Evolutionary conservation across 2,329 filamentous ascomycete genomes (phyloP), one percentile per base, ranked within the genome.

Genomic region (Colletotrichum sp.): DNA sequence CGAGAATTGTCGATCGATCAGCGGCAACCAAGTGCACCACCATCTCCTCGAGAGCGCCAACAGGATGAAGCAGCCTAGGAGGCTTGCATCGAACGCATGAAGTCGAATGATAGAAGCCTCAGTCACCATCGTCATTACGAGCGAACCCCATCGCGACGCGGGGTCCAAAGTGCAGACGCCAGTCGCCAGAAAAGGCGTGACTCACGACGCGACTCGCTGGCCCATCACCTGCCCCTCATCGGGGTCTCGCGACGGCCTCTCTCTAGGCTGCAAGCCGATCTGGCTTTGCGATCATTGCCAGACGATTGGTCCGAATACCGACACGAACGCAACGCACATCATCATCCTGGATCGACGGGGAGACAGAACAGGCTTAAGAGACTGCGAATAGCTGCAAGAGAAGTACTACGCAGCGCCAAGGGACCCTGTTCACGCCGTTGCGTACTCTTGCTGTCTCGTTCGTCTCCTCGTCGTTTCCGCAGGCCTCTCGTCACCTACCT

Each of bases 361-460:
- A 61, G 52, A 61, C 64, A 58, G 61, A 72, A 72, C 61, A 48
- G 30, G 61, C 52, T 67, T 16, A 34, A 32, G 28, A 18, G 52
- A 72, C 34, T 28, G 60, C 32, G 70, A 66, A 68, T 63, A 58
- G 32, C 69, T 65, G 70, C 73, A 43, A 73, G 64, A 55, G 73
- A 75, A 75, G 73, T 71, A 75, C 73, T 61, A 43, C 64, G 58
- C 73, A 73, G 70, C 70, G 73, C 73, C 70, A 75, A 75, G 73
- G 8, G 58, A 16, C n/a, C 18, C 63, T 63, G 21, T 67, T 36
- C 55, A 57, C 63, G 69, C 32, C 52, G 52, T 48, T 15, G 30
- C 36, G 38, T 36, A 61, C 67, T 38, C 36, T 70, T 58, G 57
- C 63, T 30, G 21, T 52, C 34, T 34, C 32, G 32, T 21, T 3